Evolutionary conservation across 2,329 filamentous ascomycete genomes (phyloP).

Genomic region (Xylariaceae sp.): DNA sequence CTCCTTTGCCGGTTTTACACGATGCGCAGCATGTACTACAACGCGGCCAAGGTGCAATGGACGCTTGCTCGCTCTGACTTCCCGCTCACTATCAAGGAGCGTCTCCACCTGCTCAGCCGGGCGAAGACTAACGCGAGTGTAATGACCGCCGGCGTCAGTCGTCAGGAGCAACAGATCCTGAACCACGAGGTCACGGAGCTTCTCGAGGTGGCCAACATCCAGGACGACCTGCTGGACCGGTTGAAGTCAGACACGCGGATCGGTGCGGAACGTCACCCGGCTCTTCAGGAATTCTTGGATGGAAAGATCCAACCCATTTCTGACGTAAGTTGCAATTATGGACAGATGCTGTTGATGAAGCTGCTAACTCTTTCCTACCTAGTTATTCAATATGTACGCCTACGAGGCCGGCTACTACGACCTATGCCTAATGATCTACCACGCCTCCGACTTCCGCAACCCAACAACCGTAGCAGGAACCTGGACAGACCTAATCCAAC

Average conservation of each 20-base stretch:
- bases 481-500: slow-evolving; percentile 76
- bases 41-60: slow-evolving; percentile 82
- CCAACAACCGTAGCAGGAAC: slow-evolving; percentile 75
- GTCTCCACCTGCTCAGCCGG: slow-evolving; percentile 83
- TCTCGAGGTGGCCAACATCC: slow-evolving; percentile 89
- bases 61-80: slow-evolving; percentile 82
- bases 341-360: not conserved
- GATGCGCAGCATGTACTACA: slow-evolving; percentile 74
- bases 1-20: slow-evolving; percentile 90
- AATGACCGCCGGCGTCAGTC: slow-evolving; percentile 66
- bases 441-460: slow-evolving; percentile 85
- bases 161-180: slow-evolving; percentile 77
- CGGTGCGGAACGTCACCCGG: slow-evolving; percentile 53
- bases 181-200: slow-evolving; percentile 80
- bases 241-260: slow-evolving; percentile 70
- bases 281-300: slow-evolving; percentile 65
- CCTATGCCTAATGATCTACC: slow-evolving; percentile 86
- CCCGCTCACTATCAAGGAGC: slow-evolving; percentile 68
- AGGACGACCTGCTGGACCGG: slow-evolving; percentile 81
- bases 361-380: slow-evolving; percentile 12
- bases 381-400: slow-evolving; percentile 91
- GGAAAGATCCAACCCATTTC: slow-evolving; percentile 73
- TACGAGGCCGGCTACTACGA: slow-evolving; percentile 92
- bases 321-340: slow-evolving; percentile 52
- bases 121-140: slow-evolving; percentile 92